These are phyloP conservation scores for Yamadazyma nakazawae DNA, from an alignment of 805 yeast genomes.

Conservation along the genomic window DNA sequence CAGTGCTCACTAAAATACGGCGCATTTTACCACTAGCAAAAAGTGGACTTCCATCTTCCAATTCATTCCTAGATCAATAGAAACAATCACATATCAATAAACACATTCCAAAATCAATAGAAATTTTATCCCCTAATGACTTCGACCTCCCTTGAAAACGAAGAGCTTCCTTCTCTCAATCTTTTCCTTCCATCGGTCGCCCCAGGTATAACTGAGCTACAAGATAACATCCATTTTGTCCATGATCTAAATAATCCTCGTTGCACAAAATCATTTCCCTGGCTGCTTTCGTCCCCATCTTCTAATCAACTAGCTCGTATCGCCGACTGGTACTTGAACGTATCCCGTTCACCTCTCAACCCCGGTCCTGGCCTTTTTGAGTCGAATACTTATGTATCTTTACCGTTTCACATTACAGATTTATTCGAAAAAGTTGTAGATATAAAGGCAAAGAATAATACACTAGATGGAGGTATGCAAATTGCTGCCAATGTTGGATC, in stretches of 20 bases:
- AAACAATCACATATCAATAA: too few relatives aligned
- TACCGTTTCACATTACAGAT: conserved; percentile 48
- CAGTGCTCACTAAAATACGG: background rate
- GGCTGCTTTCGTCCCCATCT: conserved; percentile 25
- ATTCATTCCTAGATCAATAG: background rate
- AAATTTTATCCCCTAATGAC: conserved; percentile 18
- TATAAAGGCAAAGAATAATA: conserved; percentile 30
- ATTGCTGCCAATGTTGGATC: conserved; percentile 57
- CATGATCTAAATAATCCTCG: conserved; percentile 13
- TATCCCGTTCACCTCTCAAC: conserved; percentile 35
- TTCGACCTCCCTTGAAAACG: conserved; percentile 17
- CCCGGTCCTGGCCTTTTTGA: conserved; percentile 27
- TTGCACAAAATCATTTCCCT: conserved; percentile 10
- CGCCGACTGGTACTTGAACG: conserved; percentile 27
- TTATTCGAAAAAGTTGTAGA: conserved; percentile 36
- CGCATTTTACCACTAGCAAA: background rate
- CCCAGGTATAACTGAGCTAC: conserved; percentile 32
- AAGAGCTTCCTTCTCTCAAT: conserved; percentile 25
- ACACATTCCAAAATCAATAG: too few relatives aligned
- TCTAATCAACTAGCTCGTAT: conserved; percentile 17
- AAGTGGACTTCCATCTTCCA: background rate
- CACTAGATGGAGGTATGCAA: conserved; percentile 41
- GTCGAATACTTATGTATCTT: conserved; percentile 51
- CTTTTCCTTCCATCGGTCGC: conserved; percentile 34
- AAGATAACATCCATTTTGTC: conserved; percentile 32